Evolutionary conservation across 306 rosid genomes (phyloP), one percentile per base, ranked within the genome.

Genomic region (Oxytropis ochrocephala): DNA sequence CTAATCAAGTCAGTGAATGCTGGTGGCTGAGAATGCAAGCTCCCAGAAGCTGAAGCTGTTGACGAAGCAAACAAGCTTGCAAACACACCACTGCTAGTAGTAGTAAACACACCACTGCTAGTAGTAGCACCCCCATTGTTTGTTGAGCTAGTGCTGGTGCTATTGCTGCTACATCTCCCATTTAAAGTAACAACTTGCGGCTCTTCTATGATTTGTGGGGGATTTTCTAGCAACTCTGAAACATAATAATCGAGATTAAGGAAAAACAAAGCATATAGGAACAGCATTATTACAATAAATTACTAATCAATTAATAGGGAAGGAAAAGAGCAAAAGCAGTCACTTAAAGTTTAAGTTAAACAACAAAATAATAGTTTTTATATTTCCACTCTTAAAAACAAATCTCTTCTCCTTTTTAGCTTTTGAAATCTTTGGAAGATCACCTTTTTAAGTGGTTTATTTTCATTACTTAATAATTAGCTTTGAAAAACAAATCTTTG

Each of bases 11-110:
- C 87, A 0, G 83, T 78, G 75, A 83, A 92, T 11, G 82, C 85
- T 0, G 85, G 85, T 10, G 85, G 39, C 32, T 76, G 75, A 65
- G 96, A 79, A 51, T 81, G 92, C 35, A 86, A 57, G 70, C 64
- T 75, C 14, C 68, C 81, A 0, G 95, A 80, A 7, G 89, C 60
- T 2, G 90, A 60, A 17, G 67, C 49, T 18, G 67, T 81, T 7
- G 98, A 84, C 35, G 96, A 80, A 55, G 96, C 84, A 70, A 92
- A 92, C 73, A 92, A 77, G 58, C 96, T 85, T 44, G 95, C 96
- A 67, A 87, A 89, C 48, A 83, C 86, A 49, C 89, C 85, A 57
- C 86, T 79, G 55, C 79, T 81, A 14, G 86, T 49, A 16, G 65
- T 24, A n/a, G n/a, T n/a, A 67, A 87, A 89, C 48, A 83, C 86